Base-by-base conservation (phyloP, 441 rosid genomes). In the Pelargonium australe region DNA sequence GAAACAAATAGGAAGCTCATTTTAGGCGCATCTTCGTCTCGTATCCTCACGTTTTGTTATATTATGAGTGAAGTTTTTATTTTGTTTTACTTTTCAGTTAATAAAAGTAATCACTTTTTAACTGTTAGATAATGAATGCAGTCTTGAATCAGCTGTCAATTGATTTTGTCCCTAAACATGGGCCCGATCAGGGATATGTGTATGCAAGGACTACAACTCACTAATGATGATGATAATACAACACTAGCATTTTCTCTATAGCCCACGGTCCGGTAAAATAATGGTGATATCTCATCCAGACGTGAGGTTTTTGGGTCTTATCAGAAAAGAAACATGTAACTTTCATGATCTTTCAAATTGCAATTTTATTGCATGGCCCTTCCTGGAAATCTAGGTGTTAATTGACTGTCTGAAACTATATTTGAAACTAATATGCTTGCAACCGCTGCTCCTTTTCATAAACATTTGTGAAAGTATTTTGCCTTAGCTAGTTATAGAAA, bases 401-500 rank as follows among this genome's bases (percentile, higher is more conserved):
- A 20, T 60, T 23, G 37, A 28, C 10, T 60, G n/a, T 23, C 13
- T 60, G 64, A 60, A 60, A 60, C 6, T 5, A 10, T 2, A 7
- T 60, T 60, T 8, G 31, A 13, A 17, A 7, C 63, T 58, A 41
- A 44, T 68, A 40, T 4, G 34, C 67, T 9, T 70, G 47, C 70
- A n/a, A 16, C 53, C 67, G 53, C 62, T 17, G 23, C 19, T 60
- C 64, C 53, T 14, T 65, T 45, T 70, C 14, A 17, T 51, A 20
- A 51, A 28, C 45, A 63, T 34, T 8, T 2, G 11, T 34, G 5
- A 40, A 47, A 12, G 23, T 34, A 49, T 45, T 63, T 72, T 81
- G 63, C 95, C 93, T 92, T 92, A 92, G 81, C 93, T 79, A 75
- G 67, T 67, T 63, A 65, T 79, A 92, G 98, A 95, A 80, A 83